Conservation (phyloP, 2,329 filamentous ascomycete species). For the Eutypa lata region DNA sequence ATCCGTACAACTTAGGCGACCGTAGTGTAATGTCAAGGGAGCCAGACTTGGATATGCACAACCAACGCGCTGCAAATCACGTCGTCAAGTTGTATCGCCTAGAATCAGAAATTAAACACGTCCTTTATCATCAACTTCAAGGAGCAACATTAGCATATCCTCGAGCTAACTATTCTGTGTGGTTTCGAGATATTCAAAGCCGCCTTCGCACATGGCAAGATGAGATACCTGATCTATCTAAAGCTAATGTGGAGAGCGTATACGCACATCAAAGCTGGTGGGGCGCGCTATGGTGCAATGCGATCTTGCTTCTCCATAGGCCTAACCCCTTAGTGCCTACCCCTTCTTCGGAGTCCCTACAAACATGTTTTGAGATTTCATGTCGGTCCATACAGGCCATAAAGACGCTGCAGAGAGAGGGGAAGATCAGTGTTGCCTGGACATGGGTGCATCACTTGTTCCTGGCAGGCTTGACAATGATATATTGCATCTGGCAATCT, state of each 20-base stretch:
- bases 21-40: neutral
- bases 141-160: conserved; percentile 25
- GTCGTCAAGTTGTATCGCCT: conserved; percentile 25
- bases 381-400: conserved; percentile 25
- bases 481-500: conserved; percentile 31
- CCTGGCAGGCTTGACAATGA: conserved; percentile 28
- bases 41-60: conserved; percentile 12
- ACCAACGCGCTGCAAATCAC: conserved; percentile 27
- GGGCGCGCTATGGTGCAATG: conserved; percentile 28
- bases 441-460: conserved; percentile 30
- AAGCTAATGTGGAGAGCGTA: conserved; percentile 23
- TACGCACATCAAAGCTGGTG: conserved; percentile 28
- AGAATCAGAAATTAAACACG: conserved; percentile 32
- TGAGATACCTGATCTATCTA: conserved; percentile 21
- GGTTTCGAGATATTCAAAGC: conserved; percentile 27
- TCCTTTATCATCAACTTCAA: conserved; percentile 26
- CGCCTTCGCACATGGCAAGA: conserved; percentile 29
- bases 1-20: conserved; percentile 12
- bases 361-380: conserved; percentile 23
- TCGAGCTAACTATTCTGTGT: conserved; percentile 22
- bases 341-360: conserved; percentile 19
- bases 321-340: conserved; percentile 21
- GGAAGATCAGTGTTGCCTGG: conserved; percentile 29
- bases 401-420: conserved; percentile 28
- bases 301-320: conserved; percentile 28